These are phyloP conservation scores for Lecanicillium sp. DNA, from an alignment of 2,329 filamentous ascomycete species.

Conservation along the genomic window DNA sequence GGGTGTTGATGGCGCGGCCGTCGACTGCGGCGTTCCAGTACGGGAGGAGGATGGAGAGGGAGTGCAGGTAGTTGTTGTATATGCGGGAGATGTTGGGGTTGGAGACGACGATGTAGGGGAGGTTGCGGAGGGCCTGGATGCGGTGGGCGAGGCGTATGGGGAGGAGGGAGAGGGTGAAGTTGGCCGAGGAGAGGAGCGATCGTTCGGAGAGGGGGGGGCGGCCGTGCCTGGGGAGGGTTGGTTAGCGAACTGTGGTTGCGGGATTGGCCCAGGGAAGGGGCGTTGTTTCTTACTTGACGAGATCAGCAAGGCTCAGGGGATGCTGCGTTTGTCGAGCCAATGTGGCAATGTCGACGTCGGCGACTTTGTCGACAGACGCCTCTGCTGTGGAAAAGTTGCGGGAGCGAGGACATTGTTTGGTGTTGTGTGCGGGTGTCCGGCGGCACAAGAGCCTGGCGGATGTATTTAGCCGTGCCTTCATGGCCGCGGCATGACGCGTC, in stretches of 20 bases:
- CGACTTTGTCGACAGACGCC: conserved; percentile 31
- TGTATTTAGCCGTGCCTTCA: conserved; percentile 16
- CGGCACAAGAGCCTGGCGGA: conserved; percentile 12
- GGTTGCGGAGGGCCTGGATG: conserved; percentile 85
- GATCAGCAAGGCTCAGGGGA: conserved; percentile 75
- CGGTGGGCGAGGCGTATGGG: conserved; percentile 89
- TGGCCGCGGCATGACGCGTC: conserved; percentile 19
- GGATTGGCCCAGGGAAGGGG: neutral
- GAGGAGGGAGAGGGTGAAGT: conserved; percentile 89
- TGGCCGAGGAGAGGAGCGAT: conserved; percentile 81
- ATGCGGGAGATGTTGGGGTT: conserved; percentile 93
- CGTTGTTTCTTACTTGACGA: conserved; percentile 63
- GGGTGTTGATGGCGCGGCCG: conserved; percentile 41
- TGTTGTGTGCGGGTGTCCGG: neutral
- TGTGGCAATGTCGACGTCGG: conserved; percentile 70
- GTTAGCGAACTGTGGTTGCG: neutral
- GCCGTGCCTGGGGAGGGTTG: conserved; percentile 50
- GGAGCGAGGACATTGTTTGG: neutral
- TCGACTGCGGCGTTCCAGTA: conserved; percentile 53
- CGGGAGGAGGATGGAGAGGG: conserved; percentile 80
- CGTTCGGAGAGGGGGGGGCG: conserved; percentile 75
- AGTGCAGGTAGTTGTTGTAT: conserved; percentile 94
- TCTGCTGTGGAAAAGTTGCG: conserved; percentile 15
- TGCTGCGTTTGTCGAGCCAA: conserved; percentile 75
- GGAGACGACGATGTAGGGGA: conserved; percentile 97